Evolutionary conservation across 176 grass and related monocot genomes (phyloP).

Genomic region (Ananas comosus): DNA sequence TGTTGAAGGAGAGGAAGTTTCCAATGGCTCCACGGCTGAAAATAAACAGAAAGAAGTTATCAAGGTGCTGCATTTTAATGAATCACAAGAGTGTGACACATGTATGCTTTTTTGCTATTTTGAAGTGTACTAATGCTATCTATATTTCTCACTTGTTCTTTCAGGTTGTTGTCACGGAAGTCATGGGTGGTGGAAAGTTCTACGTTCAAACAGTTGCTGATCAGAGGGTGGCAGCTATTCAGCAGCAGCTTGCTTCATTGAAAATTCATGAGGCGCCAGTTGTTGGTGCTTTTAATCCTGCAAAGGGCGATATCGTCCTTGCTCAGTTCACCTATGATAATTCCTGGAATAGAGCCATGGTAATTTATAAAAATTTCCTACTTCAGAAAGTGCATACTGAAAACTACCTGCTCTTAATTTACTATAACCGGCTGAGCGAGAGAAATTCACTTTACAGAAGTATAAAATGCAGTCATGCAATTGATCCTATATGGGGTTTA

Average conservation of each 20-base stretch:
- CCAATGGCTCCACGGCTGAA: constrained; percentile 59
- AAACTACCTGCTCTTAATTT: background rate
- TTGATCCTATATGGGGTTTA: background rate
- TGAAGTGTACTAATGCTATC: constrained; percentile 10
- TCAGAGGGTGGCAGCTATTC: constrained; percentile 66
- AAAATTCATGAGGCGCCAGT: constrained; percentile 75
- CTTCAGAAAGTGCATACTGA: background rate
- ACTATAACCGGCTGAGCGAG: background rate
- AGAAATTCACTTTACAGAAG: background rate
- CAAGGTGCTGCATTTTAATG: constrained; percentile 41
- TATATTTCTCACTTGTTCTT: constrained; percentile 8
- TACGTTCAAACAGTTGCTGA: constrained; percentile 89
- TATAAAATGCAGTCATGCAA: background rate
- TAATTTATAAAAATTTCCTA: constrained; percentile 18
- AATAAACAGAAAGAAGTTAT: constrained; percentile 83
- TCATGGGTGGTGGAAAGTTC: constrained; percentile 85
- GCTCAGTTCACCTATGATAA: constrained; percentile 81
- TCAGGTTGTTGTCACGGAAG: constrained; percentile 81
- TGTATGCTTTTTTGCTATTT: background rate
- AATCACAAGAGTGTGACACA: background rate
- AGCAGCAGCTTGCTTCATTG: constrained; percentile 75
- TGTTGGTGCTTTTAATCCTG: constrained; percentile 85
- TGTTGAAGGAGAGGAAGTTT: constrained; percentile 69
- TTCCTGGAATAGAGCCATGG: constrained; percentile 98
- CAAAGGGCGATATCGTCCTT: constrained; percentile 79